Percentiles rank a stretch among this genome's conserved stretches.
Conservation (phyloP, 768 basidiomycete genomes). For the Hemileccinum rubropunctum region DNA sequence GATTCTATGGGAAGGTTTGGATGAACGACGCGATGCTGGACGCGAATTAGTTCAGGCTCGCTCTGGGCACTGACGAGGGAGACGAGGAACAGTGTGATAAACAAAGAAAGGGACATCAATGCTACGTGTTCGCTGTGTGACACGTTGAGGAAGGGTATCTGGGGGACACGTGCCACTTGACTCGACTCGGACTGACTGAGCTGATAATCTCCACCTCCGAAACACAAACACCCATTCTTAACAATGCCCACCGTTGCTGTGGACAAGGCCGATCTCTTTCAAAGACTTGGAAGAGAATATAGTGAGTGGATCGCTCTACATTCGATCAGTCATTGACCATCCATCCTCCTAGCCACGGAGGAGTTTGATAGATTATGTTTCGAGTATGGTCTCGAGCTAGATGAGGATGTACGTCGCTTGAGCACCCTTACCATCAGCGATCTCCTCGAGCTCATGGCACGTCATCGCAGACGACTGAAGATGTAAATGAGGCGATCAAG, state of each 20-base stretch:
- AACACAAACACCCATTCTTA: not conserved
- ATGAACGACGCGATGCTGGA: constrained; percentile 33
- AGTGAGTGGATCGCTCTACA: constrained; percentile 43
- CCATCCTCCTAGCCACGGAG: constrained; percentile 64
- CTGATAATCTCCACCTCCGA: not conserved
- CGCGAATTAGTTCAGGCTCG: constrained; percentile 9
- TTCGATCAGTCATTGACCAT: constrained; percentile 11
- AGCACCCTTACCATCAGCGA: not conserved
- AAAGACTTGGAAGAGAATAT: constrained; percentile 78
- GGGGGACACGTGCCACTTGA: constrained; percentile 16
- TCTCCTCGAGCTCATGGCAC: not conserved
- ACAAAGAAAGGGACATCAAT: constrained; percentile 8
- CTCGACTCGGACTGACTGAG: too few relatives aligned
- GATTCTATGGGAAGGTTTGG: constrained; percentile 25
- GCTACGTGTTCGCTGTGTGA: constrained; percentile 10
- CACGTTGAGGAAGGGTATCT: constrained; percentile 14
- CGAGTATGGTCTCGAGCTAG: constrained; percentile 95
- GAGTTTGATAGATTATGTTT: constrained; percentile 96
- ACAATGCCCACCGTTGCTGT: constrained; percentile 93
- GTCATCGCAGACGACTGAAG: constrained; percentile 72
- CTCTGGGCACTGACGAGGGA: constrained; percentile 11
- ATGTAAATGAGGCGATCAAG: constrained; percentile 77
- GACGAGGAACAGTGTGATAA: constrained; percentile 14
- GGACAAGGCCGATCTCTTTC: constrained; percentile 93
- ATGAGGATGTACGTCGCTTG: constrained; percentile 80